Conservation (phyloP, 2,329 filamentous ascomycete genomes). For the Cercospora zeina region DNA sequence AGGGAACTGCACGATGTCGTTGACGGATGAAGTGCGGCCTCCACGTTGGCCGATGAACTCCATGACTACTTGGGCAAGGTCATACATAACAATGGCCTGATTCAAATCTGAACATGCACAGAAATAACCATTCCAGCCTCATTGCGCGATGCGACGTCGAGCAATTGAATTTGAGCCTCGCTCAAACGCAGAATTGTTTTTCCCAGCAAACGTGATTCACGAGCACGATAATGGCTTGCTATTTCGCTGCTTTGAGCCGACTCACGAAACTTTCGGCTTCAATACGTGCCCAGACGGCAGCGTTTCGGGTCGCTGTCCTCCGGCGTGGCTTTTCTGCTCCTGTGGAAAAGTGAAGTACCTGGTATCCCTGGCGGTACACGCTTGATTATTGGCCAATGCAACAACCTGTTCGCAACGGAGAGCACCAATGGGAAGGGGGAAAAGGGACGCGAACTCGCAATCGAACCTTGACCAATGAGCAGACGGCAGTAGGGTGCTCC, state of each 20-base stretch:
- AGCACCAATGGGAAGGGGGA: not conserved
- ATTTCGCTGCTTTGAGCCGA: not conserved
- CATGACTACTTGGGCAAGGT: not conserved
- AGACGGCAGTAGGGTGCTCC: not conserved
- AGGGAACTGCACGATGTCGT: not conserved
- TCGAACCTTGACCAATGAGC: slow-evolving; percentile 1
- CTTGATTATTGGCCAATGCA: not conserved
- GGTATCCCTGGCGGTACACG: slow-evolving; percentile 5
- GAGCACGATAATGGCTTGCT: slow-evolving; percentile 6
- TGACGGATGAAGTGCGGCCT: slow-evolving; percentile 5
- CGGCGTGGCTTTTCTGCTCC: not conserved
- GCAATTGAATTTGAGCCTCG: not conserved
- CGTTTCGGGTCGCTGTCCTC: slow-evolving; percentile 4
- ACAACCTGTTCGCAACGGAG: not conserved
- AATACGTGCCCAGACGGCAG: not conserved
- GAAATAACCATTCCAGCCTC: not conserved
- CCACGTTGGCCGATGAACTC: not conserved
- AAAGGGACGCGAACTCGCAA: not conserved
- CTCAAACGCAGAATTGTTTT: not conserved
- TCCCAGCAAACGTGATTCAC: not conserved
- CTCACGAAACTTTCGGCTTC: slow-evolving; percentile 12
- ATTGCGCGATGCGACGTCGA: not conserved
- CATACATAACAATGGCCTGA: not conserved
- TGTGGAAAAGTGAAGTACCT: not conserved
- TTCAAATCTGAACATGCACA: not conserved